Conservation (phyloP, 305 asterid species). For the Fraxinus platypoda region DNA sequence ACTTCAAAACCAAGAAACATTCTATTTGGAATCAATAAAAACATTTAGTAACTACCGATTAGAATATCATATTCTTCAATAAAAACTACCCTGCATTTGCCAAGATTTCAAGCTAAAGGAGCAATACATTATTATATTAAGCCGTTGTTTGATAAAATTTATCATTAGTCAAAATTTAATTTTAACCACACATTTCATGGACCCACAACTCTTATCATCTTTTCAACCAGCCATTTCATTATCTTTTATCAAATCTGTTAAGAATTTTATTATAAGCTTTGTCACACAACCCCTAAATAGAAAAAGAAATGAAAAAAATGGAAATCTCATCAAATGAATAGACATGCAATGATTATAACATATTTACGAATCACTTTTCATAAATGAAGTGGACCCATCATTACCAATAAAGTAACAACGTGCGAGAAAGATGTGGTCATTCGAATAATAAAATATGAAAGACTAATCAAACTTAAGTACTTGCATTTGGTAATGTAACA, state of each 20-base stretch:
- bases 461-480: background rate
- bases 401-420: background rate
- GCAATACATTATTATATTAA: background rate
- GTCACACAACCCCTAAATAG: background rate
- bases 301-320: background rate
- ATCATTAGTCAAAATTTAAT: too few relatives aligned
- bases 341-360: background rate
- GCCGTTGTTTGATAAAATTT: background rate
- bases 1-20: constrained; percentile 11
- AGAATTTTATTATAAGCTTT: too few relatives aligned
- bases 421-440: background rate
- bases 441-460: background rate
- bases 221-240: background rate
- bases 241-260: background rate
- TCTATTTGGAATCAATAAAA: background rate
- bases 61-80: background rate
- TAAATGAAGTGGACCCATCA: background rate
- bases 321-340: background rate
- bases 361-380: background rate
- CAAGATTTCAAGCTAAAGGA: background rate
- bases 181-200: background rate
- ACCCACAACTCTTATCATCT: background rate
- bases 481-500: background rate
- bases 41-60: background rate
- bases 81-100: background rate